phyloP scores from a whole-genome alignment of 1,284 basidiomycete species.

The Ceraceosorus bombacis region DNA sequence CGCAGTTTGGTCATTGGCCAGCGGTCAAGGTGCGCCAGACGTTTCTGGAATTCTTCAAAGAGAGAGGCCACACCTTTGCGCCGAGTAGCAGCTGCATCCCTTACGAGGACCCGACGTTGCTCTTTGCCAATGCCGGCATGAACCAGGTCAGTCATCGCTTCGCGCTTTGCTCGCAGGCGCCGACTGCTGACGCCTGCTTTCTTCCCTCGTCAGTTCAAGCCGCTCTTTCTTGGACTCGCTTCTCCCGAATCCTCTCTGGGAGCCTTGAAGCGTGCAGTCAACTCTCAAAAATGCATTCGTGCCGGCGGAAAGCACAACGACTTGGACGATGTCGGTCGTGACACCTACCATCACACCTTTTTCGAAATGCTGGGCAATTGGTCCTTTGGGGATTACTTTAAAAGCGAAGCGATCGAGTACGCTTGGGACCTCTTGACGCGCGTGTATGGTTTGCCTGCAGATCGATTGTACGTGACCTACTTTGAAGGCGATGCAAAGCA shows the following conservation, averaged over 20 bases:
- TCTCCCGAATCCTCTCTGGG: conserved; percentile 83
- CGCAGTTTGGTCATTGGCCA: conserved; percentile 57
- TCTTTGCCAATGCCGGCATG: conserved; percentile 82
- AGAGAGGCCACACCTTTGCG: conserved; percentile 74
- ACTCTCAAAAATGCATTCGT: conserved; percentile 94
- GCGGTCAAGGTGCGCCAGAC: conserved; percentile 64
- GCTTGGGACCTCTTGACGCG: conserved; percentile 90
- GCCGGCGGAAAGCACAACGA: conserved; percentile 99
- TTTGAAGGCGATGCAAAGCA: conserved; percentile 85
- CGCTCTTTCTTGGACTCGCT: conserved; percentile 90
- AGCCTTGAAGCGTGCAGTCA: conserved; percentile 84
- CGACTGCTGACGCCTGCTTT: neutral
- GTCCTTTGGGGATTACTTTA: conserved; percentile 98
- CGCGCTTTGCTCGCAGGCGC: too few species aligned
- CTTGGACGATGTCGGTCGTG: conserved; percentile 95
- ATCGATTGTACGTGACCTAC: conserved; percentile 92
- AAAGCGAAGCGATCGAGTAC: conserved; percentile 86
- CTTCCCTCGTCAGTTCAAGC: conserved; percentile 73
- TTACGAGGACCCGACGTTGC: conserved; percentile 78
- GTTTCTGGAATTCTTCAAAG: conserved; percentile 72
- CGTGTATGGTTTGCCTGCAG: conserved; percentile 78
- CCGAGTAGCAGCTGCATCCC: conserved; percentile 90
- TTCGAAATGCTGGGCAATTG: conserved; percentile 99
- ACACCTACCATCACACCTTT: conserved; percentile 90
- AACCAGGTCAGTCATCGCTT: conserved; percentile 19